phyloP scores from a whole-genome alignment of 2,329 filamentous ascomycete species.

The Botrytis squamosa region DNA sequence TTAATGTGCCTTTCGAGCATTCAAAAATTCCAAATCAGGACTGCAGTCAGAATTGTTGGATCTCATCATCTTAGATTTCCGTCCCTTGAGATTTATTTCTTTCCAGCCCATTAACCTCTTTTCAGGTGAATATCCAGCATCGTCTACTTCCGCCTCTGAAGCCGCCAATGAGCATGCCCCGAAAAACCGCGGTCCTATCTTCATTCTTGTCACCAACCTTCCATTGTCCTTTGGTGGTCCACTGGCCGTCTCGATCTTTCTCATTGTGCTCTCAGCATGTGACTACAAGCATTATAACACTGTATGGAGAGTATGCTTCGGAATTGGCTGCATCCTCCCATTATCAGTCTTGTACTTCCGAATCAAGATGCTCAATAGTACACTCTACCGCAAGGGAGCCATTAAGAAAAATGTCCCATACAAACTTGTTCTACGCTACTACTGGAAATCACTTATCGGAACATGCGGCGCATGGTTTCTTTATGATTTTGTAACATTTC shows the following conservation, averaged over 20 bases:
- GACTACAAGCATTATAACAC: slow-evolving; percentile 42
- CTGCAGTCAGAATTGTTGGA: background rate
- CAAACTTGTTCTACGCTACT: slow-evolving; percentile 49
- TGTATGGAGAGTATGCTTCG: slow-evolving; percentile 51
- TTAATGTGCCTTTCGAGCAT: background rate
- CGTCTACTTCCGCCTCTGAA: slow-evolving; percentile 47
- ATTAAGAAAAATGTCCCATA: slow-evolving; percentile 54
- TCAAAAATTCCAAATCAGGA: background rate
- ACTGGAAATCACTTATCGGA: slow-evolving; percentile 54
- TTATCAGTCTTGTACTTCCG: slow-evolving; percentile 57
- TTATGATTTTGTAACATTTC: slow-evolving; percentile 47
- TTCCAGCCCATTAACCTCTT: background rate
- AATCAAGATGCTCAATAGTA: slow-evolving; percentile 52
- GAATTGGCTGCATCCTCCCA: slow-evolving; percentile 50
- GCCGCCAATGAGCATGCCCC: slow-evolving; percentile 48
- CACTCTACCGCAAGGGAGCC: slow-evolving; percentile 51
- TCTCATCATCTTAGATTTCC: background rate
- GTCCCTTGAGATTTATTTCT: background rate
- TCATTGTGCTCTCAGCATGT: slow-evolving; percentile 46
- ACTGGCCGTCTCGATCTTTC: slow-evolving; percentile 46
- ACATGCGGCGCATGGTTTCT: slow-evolving; percentile 54
- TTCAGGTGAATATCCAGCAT: slow-evolving; percentile 48
- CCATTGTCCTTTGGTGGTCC: slow-evolving; percentile 44
- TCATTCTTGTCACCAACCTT: slow-evolving; percentile 49
- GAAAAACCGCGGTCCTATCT: slow-evolving; percentile 43